Evolutionary conservation across 2,329 filamentous ascomycete genomes (phyloP).

Genomic region (Penicillium crustosum): DNA sequence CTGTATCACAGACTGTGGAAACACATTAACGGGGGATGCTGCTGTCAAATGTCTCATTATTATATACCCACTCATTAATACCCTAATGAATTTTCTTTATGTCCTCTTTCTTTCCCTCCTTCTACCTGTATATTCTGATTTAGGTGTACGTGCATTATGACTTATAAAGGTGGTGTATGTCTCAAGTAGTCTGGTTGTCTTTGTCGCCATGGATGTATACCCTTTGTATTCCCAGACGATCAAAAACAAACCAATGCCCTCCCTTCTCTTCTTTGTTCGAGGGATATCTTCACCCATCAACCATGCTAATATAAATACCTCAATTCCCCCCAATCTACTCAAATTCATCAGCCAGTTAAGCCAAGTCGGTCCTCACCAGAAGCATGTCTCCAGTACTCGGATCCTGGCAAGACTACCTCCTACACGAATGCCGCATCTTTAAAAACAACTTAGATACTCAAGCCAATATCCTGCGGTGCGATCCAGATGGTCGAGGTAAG

Average conservation of each 20-base stretch:
- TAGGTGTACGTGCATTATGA: too few relatives aligned
- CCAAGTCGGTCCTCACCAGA: neutral
- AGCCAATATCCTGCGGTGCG: neutral
- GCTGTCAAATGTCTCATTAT: neutral
- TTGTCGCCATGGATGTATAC: neutral
- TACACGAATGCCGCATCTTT: neutral
- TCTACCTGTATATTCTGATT: too few relatives aligned
- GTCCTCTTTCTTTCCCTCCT: neutral
- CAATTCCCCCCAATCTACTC: neutral
- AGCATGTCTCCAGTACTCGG: neutral
- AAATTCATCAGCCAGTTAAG: neutral
- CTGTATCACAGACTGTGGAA: constrained; percentile 22
- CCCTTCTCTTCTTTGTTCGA: neutral
- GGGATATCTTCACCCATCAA: neutral
- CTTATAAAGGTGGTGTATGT: neutral
- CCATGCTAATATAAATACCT: neutral
- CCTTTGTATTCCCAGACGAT: neutral
- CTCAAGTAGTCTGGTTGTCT: neutral
- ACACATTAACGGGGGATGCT: neutral
- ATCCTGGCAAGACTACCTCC: neutral
- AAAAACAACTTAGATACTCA: neutral
- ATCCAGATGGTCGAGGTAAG: neutral
- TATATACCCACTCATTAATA: constrained; percentile 9
- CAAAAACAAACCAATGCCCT: neutral
- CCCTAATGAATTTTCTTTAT: constrained; percentile 1